phyloP scores from a whole-genome alignment of 2,329 filamentous ascomycete species.

The Tolypocladium cylindrosporum region DNA sequence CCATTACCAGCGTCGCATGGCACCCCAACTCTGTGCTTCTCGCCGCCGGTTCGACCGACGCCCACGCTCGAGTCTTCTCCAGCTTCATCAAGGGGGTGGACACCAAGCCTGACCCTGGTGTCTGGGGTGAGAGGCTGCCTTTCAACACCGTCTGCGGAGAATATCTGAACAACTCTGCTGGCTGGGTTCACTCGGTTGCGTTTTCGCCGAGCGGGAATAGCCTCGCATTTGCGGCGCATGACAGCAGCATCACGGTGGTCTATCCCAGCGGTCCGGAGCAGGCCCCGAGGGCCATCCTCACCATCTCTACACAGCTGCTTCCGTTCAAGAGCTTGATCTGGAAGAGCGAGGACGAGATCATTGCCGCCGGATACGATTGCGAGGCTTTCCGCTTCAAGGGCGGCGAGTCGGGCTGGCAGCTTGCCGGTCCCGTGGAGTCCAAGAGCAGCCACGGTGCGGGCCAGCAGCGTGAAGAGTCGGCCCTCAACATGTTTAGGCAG shows the following conservation, averaged over 20 bases:
- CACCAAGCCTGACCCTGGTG: constrained; percentile 70
- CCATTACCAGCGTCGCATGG: constrained; percentile 90
- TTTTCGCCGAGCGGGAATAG: constrained; percentile 90
- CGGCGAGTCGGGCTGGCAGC: constrained; percentile 68
- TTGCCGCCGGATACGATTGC: constrained; percentile 84
- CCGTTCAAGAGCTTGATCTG: constrained; percentile 91
- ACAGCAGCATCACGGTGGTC: constrained; percentile 93
- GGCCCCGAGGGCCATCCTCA: constrained; percentile 81
- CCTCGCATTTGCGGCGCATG: constrained; percentile 89
- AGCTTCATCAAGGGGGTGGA: constrained; percentile 96
- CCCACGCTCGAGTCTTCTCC: constrained; percentile 88
- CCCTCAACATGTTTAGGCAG: constrained; percentile 95
- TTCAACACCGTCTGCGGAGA: constrained; percentile 99
- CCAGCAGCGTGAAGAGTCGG: constrained; percentile 72
- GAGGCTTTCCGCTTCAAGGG: constrained; percentile 88
- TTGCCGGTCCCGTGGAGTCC: constrained; percentile 70
- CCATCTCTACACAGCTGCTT: constrained; percentile 77
- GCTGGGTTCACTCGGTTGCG: constrained; percentile 88
- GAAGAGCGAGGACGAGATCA: constrained; percentile 85
- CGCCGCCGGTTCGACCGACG: constrained; percentile 92
- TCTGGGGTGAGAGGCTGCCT: constrained; percentile 89
- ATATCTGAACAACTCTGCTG: constrained; percentile 89
- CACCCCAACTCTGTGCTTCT: constrained; percentile 95
- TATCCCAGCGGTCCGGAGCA: constrained; percentile 89
- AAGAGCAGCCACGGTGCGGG: constrained; percentile 55